Conservation (phyloP, 2,329 filamentous ascomycete genomes). For the Ceratocystis albifundus region DNA sequence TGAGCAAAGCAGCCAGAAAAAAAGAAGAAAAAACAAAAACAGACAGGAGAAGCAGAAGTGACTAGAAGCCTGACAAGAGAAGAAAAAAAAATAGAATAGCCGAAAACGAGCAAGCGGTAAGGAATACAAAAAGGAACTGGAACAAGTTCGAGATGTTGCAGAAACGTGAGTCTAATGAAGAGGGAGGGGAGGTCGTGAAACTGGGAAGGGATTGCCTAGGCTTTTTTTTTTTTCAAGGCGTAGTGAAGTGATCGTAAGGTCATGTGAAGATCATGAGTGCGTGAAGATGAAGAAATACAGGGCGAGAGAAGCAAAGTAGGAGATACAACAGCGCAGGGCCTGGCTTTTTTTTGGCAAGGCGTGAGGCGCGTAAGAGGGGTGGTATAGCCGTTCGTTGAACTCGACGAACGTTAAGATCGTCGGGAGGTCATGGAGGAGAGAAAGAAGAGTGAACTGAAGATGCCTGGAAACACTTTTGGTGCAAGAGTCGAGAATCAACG, state of each 20-base stretch:
- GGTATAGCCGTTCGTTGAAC: background rate
- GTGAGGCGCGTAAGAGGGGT: background rate
- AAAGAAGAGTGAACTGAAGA: background rate
- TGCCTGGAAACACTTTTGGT: background rate
- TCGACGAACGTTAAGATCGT: background rate
- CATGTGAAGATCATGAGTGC: constrained; percentile 1
- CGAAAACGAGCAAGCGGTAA: background rate
- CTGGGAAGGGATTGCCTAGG: background rate
- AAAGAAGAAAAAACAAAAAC: background rate
- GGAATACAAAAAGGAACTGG: background rate
- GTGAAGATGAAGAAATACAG: background rate
- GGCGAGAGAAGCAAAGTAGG: background rate
- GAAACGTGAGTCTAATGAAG: constrained; percentile 7
- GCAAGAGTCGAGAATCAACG: background rate
- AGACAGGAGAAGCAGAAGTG: background rate
- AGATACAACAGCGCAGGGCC: background rate
- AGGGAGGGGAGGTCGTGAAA: background rate
- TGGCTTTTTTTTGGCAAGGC: background rate
- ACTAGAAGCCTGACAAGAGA: background rate
- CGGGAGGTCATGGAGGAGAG: background rate
- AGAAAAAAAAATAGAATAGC: background rate
- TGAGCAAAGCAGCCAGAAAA: constrained; percentile 13
- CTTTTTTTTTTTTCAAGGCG: constrained; percentile 1
- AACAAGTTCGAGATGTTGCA: background rate
- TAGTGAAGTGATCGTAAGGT: constrained; percentile 11